Base-by-base conservation (phyloP, 1,284 basidiomycete species). In the Sanghuangporus weigelae region DNA sequence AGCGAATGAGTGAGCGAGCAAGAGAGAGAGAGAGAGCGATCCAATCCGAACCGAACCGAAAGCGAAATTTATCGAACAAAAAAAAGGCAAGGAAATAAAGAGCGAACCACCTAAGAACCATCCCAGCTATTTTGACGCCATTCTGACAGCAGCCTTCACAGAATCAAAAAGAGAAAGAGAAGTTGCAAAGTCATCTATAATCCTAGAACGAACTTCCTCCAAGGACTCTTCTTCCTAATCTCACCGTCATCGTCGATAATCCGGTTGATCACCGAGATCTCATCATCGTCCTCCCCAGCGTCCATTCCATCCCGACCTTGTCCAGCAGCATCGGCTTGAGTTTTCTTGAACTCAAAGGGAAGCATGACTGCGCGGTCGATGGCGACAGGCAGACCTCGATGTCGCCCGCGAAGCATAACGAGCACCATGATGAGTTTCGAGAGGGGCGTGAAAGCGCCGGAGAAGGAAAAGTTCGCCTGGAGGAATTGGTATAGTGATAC, bases 321-420 rank as follows among this genome's bases (percentile, higher is more conserved):
- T 38, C 31, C 53, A 11, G 10, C 3, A 38, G 14, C 36, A 12
- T 3, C 53, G 36, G 14, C 31, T 3, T 51, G 23, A 39, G 55
- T 23, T 62, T 74, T 67, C 23, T 69, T 67, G 67, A 83, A 84
- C 66, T 89, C 86, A 60, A 77, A 77, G 1, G 89, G 90, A 16
- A 92, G 77, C 73, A 92, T 80, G 59, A 92, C 82, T 1, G 94
- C 92, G 36, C 94, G 88, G 75, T 96, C 92, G 65, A 97, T 95
- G 16, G 94, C 93, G 16, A 92, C 88, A 0, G 92, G 92, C 5
- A 95, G 76, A 40, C 94, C 94, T 55, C 96, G 86, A 75, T 98
- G 96, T 14, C 95, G 83, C 7, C 96, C 96, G 66, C 96, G 88
- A 60, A 98, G 80, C 93, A 98, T 98, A 68, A 98, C 93, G 5